Evolutionary conservation across 1,139 yeast species (phyloP), one percentile per base, ranked within the genome.

Genomic region (Debaryomyces fabryi): DNA sequence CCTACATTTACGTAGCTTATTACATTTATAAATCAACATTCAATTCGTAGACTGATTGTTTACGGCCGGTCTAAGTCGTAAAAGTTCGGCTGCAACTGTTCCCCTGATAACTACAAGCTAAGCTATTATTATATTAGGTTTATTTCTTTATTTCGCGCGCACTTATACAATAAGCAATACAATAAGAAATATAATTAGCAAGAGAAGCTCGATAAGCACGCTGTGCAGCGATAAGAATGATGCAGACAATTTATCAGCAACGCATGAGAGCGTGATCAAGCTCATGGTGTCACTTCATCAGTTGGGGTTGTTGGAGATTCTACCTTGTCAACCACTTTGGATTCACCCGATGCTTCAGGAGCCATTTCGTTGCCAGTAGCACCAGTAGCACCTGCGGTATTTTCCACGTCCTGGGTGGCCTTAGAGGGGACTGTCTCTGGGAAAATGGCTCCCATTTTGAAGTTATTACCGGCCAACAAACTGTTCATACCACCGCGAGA

Each of bases 381-480:
- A 6, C 24, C 24, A 2, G 40, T 27, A 25, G 36, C 12, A 24
- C 47, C 24, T 6, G 32, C 25, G n/a, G 44, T 12, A 29, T 45
- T 21, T 12, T 29, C 39, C 25, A 35, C 25, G 12, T 21, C 39
- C 25, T 40, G 39, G 20, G 44, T 24, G 37, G 33, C 24, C 15
- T 12, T 47, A 10, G 43, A 40, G 30, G 43, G 43, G 49, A 15
- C 38, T 30, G 54, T 7, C 4, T 29, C 36, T n/a, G 43, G 21
- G 25, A 21, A 30, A 40, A 56, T 52, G 21, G 49, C 51, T 32
- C 58, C 59, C 18, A 38, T 49, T 16, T 48, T 43, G 34, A 49
- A 56, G n/a, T 10, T 45, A 23, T 41, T 21, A 21, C 33, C 3
- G 37, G 44, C 7, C 29, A 32, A 6, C 33, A 43, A 33, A 13